Evolutionary conservation across 345 rosid genomes (phyloP), one percentile per base, ranked within the genome.

Genomic region (Toxicodendron radicans): DNA sequence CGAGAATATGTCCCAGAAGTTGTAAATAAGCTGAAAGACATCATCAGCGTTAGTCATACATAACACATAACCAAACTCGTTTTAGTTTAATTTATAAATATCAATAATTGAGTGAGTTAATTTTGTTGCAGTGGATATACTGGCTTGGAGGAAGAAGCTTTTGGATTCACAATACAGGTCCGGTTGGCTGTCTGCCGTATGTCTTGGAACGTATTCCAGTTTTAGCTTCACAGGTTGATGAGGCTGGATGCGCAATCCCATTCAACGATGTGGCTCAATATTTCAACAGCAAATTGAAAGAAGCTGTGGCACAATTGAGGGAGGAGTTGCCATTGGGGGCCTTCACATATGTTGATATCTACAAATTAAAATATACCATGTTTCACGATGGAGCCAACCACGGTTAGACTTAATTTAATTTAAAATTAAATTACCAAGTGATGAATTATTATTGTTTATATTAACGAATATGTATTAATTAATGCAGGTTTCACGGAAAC

Each of bases 131-230:
- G 95, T 70, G 64, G 1, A 74, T 82, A 61, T 87, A 88, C 73
- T 67, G 62, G 5, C 74, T 63, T 24, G 93, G 91, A 78, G 90
- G 91, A 41, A 78, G 90, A 70, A 58, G 58, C 41, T 87, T 91
- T 14, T 89, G 93, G 95, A 83, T 91, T 52, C 95, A 91, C 69
- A 91, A 83, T 64, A 91, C 91, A 8, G 91, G 88, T n/a, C 96
- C 93, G 1, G 80, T 80, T 7, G 97, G 93, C 30, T 91, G 97
- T 75, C 80, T 91, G 45, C 62, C 97, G 0, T 91, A 86, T 71
- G 89, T 85, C 5, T 72, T 87, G 16, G 95, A 88, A 13, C 73
- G 89, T 41, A 58, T 89, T 35, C 92, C 89, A 1, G 46, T 83
- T 32, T 64, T 72, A 57, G 79, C 81, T 7, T 76, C 88, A 11